A percentile compares a stretch with the other conserved stretches of the same genome.
phyloP scores from a whole-genome alignment of 345 rosid species.

The Aquilaria malaccensis region DNA sequence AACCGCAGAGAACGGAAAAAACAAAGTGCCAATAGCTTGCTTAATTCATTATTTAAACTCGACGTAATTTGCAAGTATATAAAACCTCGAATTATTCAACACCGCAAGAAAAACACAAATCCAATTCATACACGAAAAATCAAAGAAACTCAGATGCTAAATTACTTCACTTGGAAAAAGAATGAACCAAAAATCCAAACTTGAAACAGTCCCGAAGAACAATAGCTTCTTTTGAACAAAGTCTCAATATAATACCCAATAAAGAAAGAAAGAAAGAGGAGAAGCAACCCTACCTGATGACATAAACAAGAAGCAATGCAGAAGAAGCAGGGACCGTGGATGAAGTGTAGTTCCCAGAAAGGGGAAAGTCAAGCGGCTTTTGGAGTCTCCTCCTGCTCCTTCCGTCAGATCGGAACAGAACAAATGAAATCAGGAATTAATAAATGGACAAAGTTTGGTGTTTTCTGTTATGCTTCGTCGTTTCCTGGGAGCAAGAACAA shows the following conservation, averaged over 20 bases:
- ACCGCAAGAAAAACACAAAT: background rate
- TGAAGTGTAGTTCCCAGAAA: conserved; percentile 7
- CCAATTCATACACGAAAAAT: background rate
- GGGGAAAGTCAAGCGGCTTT: conserved; percentile 30
- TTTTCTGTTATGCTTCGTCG: conserved; percentile 8
- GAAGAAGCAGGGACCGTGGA: conserved; percentile 19
- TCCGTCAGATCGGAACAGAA: conserved; percentile 48
- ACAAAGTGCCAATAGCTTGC: conserved; percentile 17
- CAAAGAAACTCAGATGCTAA: conserved; percentile 1
- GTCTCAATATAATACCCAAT: conserved; percentile 2
- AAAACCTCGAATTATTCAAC: conserved; percentile 3
- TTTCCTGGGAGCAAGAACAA: background rate
- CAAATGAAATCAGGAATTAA: conserved; percentile 19
- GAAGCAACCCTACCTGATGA: conserved; percentile 35
- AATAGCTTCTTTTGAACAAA: background rate
- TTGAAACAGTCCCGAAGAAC: background rate
- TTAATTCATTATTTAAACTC: conserved; percentile 16
- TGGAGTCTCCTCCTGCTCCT: conserved; percentile 15
- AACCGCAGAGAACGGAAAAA: conserved; percentile 21
- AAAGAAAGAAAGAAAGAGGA: background rate
- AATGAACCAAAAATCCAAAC: conserved; percentile 1
- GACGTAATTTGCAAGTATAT: background rate
- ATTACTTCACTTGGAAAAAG: background rate
- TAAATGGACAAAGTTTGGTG: background rate
- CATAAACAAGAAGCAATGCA: conserved; percentile 23